A percentile compares a stretch with the other conserved stretches of the same genome.
phyloP scores from a whole-genome alignment of 2,329 filamentous ascomycete genomes.

The Colletotrichum tofieldiae region DNA sequence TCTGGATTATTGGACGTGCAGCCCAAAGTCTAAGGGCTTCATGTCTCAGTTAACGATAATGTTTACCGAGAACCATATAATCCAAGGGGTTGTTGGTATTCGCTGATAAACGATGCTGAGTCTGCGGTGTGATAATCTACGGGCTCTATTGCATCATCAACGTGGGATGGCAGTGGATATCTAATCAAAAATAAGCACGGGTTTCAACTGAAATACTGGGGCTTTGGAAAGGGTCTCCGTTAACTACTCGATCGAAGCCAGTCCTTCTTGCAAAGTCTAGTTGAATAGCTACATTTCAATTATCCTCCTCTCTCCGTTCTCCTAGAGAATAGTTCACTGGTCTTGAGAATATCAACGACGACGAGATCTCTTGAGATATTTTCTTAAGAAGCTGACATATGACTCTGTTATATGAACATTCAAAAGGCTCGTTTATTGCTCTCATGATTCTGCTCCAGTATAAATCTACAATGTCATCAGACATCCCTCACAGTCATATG shows the following conservation, averaged over 20 bases:
- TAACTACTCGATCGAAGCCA: not conserved
- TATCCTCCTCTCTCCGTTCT: not conserved
- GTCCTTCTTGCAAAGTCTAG: not conserved
- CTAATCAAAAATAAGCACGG: not conserved
- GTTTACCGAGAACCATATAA: not conserved
- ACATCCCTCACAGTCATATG: too few relatives aligned
- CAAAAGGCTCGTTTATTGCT: too few relatives aligned
- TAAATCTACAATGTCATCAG: too few relatives aligned
- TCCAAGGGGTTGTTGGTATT: not conserved
- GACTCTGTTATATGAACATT: too few relatives aligned
- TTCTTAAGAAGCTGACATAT: too few relatives aligned
- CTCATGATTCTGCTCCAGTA: too few relatives aligned
- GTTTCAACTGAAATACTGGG: not conserved
- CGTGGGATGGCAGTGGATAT: not conserved
- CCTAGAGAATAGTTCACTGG: not conserved
- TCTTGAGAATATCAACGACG: too few relatives aligned
- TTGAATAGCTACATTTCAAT: not conserved
- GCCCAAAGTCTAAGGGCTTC: not conserved
- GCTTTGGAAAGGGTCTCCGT: not conserved
- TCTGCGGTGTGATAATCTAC: not conserved
- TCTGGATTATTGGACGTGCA: not conserved
- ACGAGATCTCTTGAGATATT: too few relatives aligned
- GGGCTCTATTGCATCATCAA: rapidly evolving
- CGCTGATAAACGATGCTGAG: not conserved
- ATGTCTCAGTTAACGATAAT: not conserved